A percentile compares a stretch with the other conserved stretches of the same genome.
These are phyloP conservation scores for Pythium aquatile DNA, from an alignment of 352 stramenopile species.

Conservation along the genomic window DNA sequence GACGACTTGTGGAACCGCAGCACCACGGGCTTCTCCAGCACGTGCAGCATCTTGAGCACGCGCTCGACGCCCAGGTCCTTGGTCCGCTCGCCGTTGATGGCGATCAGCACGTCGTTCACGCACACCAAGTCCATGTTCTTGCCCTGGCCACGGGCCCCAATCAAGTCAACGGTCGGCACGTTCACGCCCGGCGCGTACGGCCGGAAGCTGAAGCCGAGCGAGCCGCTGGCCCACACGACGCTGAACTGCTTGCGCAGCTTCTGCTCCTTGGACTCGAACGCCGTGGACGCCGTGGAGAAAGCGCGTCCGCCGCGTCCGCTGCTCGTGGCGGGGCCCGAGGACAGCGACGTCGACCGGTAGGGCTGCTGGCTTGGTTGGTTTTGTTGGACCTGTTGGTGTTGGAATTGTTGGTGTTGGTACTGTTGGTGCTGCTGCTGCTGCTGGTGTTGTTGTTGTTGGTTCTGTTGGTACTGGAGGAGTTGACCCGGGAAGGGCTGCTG, in stretches of 20 bases:
- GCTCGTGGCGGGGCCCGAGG: constrained; percentile 2
- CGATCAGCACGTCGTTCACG: constrained; percentile 80
- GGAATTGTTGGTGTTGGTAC: constrained; percentile 6
- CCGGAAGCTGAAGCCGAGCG: constrained; percentile 70
- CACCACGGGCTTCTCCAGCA: constrained; percentile 74
- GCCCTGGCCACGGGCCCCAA: constrained; percentile 51
- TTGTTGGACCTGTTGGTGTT: constrained; percentile 5
- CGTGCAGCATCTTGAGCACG: constrained; percentile 70
- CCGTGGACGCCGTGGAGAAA: constrained; percentile 28
- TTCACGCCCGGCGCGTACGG: constrained; percentile 68
- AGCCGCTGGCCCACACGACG: constrained; percentile 67
- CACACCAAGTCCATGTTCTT: constrained; percentile 74
- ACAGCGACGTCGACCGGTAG: constrained; percentile 11
- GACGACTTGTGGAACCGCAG: constrained; percentile 79
- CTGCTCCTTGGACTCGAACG: constrained; percentile 31
- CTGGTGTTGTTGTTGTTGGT: constrained; percentile 15
- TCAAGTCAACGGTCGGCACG: constrained; percentile 72
- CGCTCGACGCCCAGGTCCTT: constrained; percentile 71
- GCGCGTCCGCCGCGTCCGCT: constrained; percentile 16
- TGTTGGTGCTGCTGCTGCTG: constrained; percentile 18
- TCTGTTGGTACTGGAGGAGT: constrained; percentile 28
- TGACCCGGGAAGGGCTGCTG: constrained; percentile 19
- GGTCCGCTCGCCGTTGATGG: constrained; percentile 80
- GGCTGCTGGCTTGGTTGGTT: neutral
- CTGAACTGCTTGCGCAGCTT: constrained; percentile 70